A percentile compares a stretch with the other conserved stretches of the same genome.
These are phyloP conservation scores for Angomonas ambiguus DNA, from an alignment of 208 protist species.

Conservation along the genomic window DNA sequence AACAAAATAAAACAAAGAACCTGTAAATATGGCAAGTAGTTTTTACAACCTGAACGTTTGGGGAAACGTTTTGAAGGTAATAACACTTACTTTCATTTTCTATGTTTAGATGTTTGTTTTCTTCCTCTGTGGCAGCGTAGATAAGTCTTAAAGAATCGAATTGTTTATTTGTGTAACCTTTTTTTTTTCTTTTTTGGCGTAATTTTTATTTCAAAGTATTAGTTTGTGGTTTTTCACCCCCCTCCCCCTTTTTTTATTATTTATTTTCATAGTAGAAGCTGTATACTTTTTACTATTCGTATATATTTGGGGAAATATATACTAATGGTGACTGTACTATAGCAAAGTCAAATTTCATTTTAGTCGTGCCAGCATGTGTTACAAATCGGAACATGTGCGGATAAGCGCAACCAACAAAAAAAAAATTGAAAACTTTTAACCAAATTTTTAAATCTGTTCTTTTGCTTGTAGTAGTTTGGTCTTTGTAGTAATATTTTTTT, in stretches of 20 bases:
- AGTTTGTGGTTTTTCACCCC: neutral
- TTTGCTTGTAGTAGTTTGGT: no score
- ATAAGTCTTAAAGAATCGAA: neutral
- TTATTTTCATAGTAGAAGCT: slow-evolving; percentile 7
- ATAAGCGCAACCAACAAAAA: no score
- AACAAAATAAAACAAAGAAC: neutral
- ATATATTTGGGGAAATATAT: neutral
- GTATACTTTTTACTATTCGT: neutral
- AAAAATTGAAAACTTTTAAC: no score
- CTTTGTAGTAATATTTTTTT: slow-evolving; percentile 1
- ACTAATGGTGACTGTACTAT: neutral
- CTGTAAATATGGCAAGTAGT: neutral
- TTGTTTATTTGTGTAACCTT: neutral
- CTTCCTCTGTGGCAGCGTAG: slow-evolving; percentile 1
- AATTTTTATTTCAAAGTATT: slow-evolving; percentile 9
- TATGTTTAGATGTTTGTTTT: slow-evolving; percentile 8
- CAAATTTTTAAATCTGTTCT: neutral
- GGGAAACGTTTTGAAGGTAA: slow-evolving; percentile 8
- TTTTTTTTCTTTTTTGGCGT: slow-evolving; percentile 12
- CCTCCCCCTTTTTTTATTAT: slow-evolving; percentile 8
- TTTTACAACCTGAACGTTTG: neutral
- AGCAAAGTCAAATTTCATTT: slow-evolving; percentile 5
- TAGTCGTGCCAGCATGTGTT: slow-evolving; percentile 3
- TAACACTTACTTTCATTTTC: slow-evolving; percentile 9
- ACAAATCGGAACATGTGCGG: neutral